These are phyloP conservation scores for Naganishia albida DNA, from an alignment of 1,284 basidiomycete species.

Conservation along the genomic window DNA sequence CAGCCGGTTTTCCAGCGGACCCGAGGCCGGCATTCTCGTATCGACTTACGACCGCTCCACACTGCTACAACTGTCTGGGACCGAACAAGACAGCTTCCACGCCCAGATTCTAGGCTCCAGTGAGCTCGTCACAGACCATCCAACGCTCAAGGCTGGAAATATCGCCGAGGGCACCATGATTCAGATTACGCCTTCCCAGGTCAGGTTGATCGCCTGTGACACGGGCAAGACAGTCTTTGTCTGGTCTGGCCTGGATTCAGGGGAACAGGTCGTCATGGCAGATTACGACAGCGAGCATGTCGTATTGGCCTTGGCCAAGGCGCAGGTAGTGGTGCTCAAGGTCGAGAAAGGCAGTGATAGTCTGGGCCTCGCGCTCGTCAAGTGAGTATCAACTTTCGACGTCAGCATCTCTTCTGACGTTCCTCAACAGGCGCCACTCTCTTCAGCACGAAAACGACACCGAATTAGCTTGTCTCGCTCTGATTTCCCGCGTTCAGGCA, in stretches of 20 bases:
- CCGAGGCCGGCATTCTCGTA: slow-evolving; percentile 10
- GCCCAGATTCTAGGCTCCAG: slow-evolving; percentile 50
- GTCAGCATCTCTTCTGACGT: not conserved
- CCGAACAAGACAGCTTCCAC: slow-evolving; percentile 42
- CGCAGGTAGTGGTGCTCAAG: slow-evolving; percentile 61
- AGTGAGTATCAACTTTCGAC: slow-evolving; percentile 4
- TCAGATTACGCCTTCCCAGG: slow-evolving; percentile 68
- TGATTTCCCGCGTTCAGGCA: slow-evolving; percentile 14
- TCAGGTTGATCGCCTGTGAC: slow-evolving; percentile 44
- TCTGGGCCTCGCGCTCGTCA: slow-evolving; percentile 1
- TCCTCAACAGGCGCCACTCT: slow-evolving; percentile 28
- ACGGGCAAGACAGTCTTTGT: slow-evolving; percentile 26
- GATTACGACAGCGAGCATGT: slow-evolving; percentile 66
- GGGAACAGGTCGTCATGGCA: slow-evolving; percentile 65
- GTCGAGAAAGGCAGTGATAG: slow-evolving; percentile 26
- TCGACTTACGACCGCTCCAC: slow-evolving; percentile 15
- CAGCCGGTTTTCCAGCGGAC: not conserved
- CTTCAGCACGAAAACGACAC: slow-evolving; percentile 7
- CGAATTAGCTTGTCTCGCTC: slow-evolving; percentile 8
- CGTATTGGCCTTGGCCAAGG: slow-evolving; percentile 65
- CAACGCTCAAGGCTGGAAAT: slow-evolving; percentile 69
- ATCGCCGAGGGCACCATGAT: slow-evolving; percentile 57
- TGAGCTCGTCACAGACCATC: slow-evolving; percentile 45
- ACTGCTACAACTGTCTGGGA: slow-evolving; percentile 3
- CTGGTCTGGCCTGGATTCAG: slow-evolving; percentile 40